Evolutionary conservation across 2,329 filamentous ascomycete genomes (phyloP).

Genomic region (Scleromitrula shiraiana): DNA sequence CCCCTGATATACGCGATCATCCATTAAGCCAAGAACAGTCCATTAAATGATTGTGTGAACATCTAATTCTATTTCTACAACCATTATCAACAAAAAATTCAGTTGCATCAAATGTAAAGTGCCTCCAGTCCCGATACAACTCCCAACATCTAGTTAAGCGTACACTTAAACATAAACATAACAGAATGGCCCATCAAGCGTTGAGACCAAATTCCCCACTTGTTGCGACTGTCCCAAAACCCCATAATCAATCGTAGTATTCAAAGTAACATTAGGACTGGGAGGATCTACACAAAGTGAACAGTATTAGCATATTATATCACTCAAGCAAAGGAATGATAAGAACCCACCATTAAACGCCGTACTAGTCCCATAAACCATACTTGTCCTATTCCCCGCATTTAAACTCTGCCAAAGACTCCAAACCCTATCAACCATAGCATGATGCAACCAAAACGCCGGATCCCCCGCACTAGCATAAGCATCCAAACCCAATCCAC

Average conservation of each 20-base stretch:
- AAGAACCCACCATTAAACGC: background rate
- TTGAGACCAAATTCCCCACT: conserved; percentile 30
- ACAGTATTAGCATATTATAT: background rate
- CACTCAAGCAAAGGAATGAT: background rate
- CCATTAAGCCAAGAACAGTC: too few relatives aligned
- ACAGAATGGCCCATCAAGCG: conserved; percentile 31
- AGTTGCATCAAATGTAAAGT: too few relatives aligned
- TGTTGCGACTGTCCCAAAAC: background rate
- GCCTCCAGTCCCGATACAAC: too few relatives aligned
- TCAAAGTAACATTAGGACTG: background rate
- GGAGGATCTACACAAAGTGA: background rate
- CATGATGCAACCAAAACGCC: conserved; percentile 39
- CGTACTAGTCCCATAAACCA: background rate
- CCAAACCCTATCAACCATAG: conserved; percentile 38
- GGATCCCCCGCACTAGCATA: conserved; percentile 37
- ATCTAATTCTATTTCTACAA: too few relatives aligned
- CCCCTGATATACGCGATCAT: too few relatives aligned
- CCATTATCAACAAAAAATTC: too few relatives aligned
- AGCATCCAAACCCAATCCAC: conserved; percentile 27
- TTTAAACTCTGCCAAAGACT: conserved; percentile 38
- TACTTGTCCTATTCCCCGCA: conserved; percentile 17
- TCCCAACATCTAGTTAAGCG: too few relatives aligned
- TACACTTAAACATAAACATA: conserved; percentile 36
- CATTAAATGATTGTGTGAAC: too few relatives aligned
- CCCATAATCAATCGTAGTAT: background rate